These are phyloP conservation scores for Monilinia polystroma DNA, from an alignment of 2,329 filamentous ascomycete genomes.

Conservation along the genomic window DNA sequence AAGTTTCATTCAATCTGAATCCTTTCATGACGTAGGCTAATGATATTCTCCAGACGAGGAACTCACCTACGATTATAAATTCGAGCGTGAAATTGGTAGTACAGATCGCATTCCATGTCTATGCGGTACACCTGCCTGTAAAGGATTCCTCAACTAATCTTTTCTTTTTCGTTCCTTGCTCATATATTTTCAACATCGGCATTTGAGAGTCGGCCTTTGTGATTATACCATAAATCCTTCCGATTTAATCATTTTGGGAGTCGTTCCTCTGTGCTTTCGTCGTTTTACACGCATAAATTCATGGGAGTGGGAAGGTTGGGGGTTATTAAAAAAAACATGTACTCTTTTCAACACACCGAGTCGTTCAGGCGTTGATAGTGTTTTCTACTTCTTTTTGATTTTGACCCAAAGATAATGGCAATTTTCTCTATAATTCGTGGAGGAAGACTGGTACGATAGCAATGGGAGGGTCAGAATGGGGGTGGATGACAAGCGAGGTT, in stretches of 20 bases:
- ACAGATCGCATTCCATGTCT: slow-evolving; percentile 95
- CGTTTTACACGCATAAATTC: slow-evolving; percentile 16
- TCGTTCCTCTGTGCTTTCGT: slow-evolving; percentile 8
- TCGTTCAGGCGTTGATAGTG: slow-evolving; percentile 32
- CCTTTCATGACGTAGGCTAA: slow-evolving; percentile 27
- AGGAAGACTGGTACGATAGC: slow-evolving; percentile 2
- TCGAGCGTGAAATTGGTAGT: slow-evolving; percentile 93
- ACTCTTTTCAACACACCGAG: slow-evolving; percentile 39
- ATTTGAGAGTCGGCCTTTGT: slow-evolving; percentile 7
- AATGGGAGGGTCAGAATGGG: background rate
- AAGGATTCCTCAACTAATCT: slow-evolving; percentile 92
- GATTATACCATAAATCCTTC: slow-evolving; percentile 13
- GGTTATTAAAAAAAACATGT: slow-evolving; percentile 36
- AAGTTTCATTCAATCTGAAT: slow-evolving; percentile 47
- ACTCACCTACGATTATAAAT: slow-evolving; percentile 99
- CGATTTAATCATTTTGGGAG: slow-evolving; percentile 10
- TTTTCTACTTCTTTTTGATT: slow-evolving; percentile 13
- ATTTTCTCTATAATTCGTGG: slow-evolving; percentile 2
- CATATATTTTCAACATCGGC: slow-evolving; percentile 19
- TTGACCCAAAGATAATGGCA: slow-evolving; percentile 1
- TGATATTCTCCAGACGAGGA: slow-evolving; percentile 72
- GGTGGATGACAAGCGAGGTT: background rate
- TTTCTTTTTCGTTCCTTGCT: slow-evolving; percentile 17
- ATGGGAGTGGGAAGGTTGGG: slow-evolving; percentile 21
- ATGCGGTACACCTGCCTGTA: slow-evolving; percentile 92